Base-by-base conservation (phyloP, 768 basidiomycete genomes). In the Hygrocybe punicea region DNA sequence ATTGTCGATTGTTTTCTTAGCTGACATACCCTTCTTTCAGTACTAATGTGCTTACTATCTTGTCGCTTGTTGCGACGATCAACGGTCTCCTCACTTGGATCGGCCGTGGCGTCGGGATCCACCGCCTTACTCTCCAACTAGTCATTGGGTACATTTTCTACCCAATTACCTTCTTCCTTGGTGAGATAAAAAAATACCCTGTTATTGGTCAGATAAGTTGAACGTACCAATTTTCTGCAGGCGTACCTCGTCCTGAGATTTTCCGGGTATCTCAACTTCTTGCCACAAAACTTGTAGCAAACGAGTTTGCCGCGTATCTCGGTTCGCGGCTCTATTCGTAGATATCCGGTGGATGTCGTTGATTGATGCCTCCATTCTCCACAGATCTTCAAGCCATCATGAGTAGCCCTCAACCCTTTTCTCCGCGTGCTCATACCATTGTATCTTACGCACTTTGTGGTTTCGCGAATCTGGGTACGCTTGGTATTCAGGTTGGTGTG, bases 21-120 rank as follows among this genome's bases (percentile, higher is more conserved):
- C 7, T 40, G 17, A 67, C 51, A 70, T 29, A 23, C n/a, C n/a
- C 19, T 54, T 56, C 8, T 23, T 36, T 23, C 57, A 89, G 88
- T 58, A 82, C 88, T 55, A 93, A 93, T 63, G 89, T 94, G 58
- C 76, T 94, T 56, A 93, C 90, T 52, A 84, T 96, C 57, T 74
- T 96, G 54, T 82, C 91, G 2, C 85, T 94, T 49, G 84, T 97
- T 57, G 84, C 87, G 45, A 72, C 74, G 52, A 84, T 92, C 70
- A 92, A 95, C 65, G 93, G 88, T 42, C 76, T 93, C 11, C 80
- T 94, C 37, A 93, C 91, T 25, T 95, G 91, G 92, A 81, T 93
- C 67, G 93, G 93, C 33, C 82, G 78, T 57, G 91, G 89, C 50
- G 92, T 93, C 65, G 90, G 88, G 36, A 90, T 94, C 63, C 81